Evolutionary conservation across 1,284 basidiomycete genomes (phyloP).

Genomic region (Filobasidium uniguttulatum): DNA sequence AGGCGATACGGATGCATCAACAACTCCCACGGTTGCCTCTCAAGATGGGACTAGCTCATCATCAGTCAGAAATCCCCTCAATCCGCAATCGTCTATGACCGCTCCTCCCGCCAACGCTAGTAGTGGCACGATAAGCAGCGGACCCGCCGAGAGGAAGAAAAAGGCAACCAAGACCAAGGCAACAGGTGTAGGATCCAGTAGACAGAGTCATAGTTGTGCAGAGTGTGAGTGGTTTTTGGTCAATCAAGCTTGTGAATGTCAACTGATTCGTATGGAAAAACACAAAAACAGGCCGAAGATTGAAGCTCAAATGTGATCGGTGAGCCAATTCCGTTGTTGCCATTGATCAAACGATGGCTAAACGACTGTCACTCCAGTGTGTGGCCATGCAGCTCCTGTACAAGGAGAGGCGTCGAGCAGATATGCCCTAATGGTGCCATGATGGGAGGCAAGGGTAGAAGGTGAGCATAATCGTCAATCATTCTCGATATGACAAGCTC

Average conservation of each 20-base stretch:
- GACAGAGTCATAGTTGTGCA: constrained; percentile 12
- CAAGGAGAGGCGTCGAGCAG: constrained; percentile 30
- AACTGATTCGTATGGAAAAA: not conserved
- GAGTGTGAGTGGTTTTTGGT: constrained; percentile 6
- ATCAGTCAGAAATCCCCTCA: too few relatives aligned
- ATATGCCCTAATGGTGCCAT: constrained; percentile 33
- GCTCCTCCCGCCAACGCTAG: too few relatives aligned
- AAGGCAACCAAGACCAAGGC: too few relatives aligned
- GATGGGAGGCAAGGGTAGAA: constrained; percentile 29
- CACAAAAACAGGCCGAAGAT: constrained; percentile 1
- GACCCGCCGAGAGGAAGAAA: too few relatives aligned
- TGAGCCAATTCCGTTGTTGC: not conserved
- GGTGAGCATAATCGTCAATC: constrained; percentile 17
- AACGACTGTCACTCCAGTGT: not conserved
- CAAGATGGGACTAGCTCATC: too few relatives aligned
- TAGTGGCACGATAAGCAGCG: too few relatives aligned
- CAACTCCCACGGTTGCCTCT: too few relatives aligned
- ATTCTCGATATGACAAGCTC: too few relatives aligned
- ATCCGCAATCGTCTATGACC: too few relatives aligned
- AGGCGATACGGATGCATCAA: too few relatives aligned
- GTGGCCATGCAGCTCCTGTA: constrained; percentile 34
- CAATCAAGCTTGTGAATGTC: not conserved
- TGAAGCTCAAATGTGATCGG: constrained; percentile 11
- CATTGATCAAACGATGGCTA: not conserved
- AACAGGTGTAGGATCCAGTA: too few relatives aligned